Evolutionary conservation across 495 filamentous ascomycete genomes (phyloP).

Genomic region (Penicillium samsonianum): DNA sequence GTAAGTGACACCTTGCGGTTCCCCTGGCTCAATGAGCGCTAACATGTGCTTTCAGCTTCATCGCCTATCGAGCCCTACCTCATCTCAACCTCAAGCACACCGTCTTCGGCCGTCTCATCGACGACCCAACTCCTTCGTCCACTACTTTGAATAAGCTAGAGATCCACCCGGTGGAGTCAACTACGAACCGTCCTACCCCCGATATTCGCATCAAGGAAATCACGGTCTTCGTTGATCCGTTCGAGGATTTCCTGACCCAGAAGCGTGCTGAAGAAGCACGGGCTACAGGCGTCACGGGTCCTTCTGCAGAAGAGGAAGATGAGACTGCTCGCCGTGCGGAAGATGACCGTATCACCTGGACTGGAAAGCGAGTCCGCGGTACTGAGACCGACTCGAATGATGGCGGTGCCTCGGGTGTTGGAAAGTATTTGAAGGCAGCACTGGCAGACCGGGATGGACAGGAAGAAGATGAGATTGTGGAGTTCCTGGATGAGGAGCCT

Average conservation of each 20-base stretch:
- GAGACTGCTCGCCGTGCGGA: constrained; percentile 63
- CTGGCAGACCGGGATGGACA: constrained; percentile 39
- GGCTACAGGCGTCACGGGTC: constrained; percentile 34
- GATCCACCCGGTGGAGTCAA: constrained; percentile 62
- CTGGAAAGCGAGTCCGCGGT: constrained; percentile 74
- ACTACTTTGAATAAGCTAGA: constrained; percentile 72
- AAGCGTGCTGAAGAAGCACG: constrained; percentile 53
- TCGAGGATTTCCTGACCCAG: constrained; percentile 77
- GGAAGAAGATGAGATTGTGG: constrained; percentile 59
- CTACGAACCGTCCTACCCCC: constrained; percentile 68
- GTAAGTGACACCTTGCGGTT: constrained; percentile 27
- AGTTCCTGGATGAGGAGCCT: constrained; percentile 58
- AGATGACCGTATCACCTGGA: constrained; percentile 89
- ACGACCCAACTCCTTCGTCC: constrained; percentile 62
- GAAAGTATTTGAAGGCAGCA: constrained; percentile 75
- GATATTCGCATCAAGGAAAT: constrained; percentile 79
- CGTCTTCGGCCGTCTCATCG: constrained; percentile 86
- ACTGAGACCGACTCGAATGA: constrained; percentile 52
- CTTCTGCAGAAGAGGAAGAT: constrained; percentile 40
- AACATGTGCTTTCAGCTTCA: constrained; percentile 55
- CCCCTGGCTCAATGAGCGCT: constrained; percentile 6
- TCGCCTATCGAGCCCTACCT: constrained; percentile 77
- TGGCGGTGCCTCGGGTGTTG: constrained; percentile 51
- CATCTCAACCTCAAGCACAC: constrained; percentile 96
- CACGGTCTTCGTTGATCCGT: constrained; percentile 89